A percentile compares a stretch with the other conserved stretches of the same genome.
Conservation (phyloP, 2,329 filamentous ascomycete genomes). For the Cladobotryum mycophilum region DNA sequence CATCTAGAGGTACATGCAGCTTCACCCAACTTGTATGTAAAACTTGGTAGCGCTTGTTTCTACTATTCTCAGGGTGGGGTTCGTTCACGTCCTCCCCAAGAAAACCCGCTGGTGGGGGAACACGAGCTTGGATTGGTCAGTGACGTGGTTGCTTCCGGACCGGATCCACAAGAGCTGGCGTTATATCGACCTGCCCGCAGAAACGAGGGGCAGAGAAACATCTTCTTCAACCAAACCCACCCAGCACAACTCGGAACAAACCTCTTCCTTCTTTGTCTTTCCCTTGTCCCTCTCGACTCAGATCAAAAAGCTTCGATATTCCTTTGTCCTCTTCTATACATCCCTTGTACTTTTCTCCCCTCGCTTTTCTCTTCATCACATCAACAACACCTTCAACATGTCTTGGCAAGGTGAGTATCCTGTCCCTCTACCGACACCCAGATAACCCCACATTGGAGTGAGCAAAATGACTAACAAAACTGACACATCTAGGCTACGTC, state of each 20-base stretch:
- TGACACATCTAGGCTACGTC: slow-evolving; percentile 38
- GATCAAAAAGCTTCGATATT: background rate
- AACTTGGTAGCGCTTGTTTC: too few relatives aligned
- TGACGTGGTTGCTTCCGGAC: background rate
- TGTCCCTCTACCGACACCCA: slow-evolving; percentile 10
- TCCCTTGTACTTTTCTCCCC: slow-evolving; percentile 2
- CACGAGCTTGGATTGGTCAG: slow-evolving; percentile 10
- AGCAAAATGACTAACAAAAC: slow-evolving; percentile 4
- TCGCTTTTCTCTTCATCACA: background rate
- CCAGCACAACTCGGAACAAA: slow-evolving; percentile 10
- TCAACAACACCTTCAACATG: slow-evolving; percentile 41
- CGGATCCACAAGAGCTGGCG: background rate
- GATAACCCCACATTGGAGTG: slow-evolving; percentile 22
- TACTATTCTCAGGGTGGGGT: background rate
- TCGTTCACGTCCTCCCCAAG: background rate
- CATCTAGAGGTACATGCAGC: too few relatives aligned
- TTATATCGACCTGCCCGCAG: background rate
- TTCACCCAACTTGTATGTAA: too few relatives aligned
- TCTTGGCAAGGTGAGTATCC: slow-evolving; percentile 64
- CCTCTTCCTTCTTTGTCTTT: slow-evolving; percentile 4
- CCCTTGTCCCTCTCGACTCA: background rate
- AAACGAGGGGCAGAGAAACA: slow-evolving; percentile 9
- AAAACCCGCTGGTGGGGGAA: slow-evolving; percentile 8
- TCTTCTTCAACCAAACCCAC: slow-evolving; percentile 6
- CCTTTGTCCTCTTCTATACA: slow-evolving; percentile 3